Conservation (phyloP, 2,329 filamentous ascomycete genomes). For the Blastomyces percursus region DNA sequence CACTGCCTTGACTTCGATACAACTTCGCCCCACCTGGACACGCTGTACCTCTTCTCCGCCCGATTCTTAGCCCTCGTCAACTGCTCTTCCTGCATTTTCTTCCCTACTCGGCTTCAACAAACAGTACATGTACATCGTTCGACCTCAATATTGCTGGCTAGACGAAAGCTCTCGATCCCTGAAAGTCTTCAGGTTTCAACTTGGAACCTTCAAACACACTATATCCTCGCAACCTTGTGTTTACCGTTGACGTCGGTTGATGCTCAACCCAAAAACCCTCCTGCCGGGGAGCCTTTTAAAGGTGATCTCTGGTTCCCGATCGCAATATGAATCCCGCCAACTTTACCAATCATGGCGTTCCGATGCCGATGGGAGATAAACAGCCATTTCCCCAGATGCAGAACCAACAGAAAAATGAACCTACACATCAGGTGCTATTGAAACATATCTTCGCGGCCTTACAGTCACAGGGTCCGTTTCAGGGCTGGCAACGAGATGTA, state of each 20-base stretch:
- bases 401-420: slow-evolving; percentile 22
- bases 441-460: slow-evolving; percentile 31
- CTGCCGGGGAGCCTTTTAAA: slow-evolving; percentile 8
- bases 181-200: background rate
- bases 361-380: slow-evolving; percentile 26
- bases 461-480: slow-evolving; percentile 32
- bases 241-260: background rate
- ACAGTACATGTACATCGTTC: background rate
- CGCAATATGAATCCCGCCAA: slow-evolving; percentile 34
- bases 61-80: background rate
- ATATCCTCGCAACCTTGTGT: background rate
- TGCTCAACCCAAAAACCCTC: slow-evolving; percentile 8
- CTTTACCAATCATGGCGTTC: slow-evolving; percentile 29
- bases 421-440: slow-evolving; percentile 25
- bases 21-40: background rate
- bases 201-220: background rate
- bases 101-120: background rate
- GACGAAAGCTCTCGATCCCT: background rate
- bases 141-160: background rate
- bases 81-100: background rate
- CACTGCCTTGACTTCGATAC: too few species aligned
- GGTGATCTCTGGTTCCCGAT: slow-evolving; percentile 23
- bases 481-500: slow-evolving; percentile 37
- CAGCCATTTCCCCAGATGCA: slow-evolving; percentile 24
- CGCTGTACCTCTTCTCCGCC: background rate